Base-by-base conservation (phyloP, 2,329 filamentous ascomycete species). In the Byssochlamys sp. region DNA sequence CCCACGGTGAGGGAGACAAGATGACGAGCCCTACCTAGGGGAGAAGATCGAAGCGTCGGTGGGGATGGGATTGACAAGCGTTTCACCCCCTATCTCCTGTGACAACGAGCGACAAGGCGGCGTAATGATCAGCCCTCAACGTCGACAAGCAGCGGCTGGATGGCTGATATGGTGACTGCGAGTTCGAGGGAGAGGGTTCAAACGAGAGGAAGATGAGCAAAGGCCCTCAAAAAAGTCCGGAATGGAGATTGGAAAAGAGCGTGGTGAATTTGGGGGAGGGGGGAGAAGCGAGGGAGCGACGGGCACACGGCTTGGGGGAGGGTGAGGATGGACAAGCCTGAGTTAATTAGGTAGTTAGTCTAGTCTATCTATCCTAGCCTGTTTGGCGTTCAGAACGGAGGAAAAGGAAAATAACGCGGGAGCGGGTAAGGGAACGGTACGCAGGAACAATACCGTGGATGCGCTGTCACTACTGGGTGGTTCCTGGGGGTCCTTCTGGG, bases 51-150 rank as follows among this genome's bases (percentile, higher is more conserved):
- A 29, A 29, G 52, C 19, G 31, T 24, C 14, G 53, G 53, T 54
- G 53, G 53, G 39, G 53, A 54, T 29, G 31, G n/a, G 27, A 51
- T 51, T 51, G 49, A 4, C 53, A 26, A 45, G 50, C 50, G 57
- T 55, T 54, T 58, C 57, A 58, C 57, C 57, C 57, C 56, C 49
- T 52, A 33, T 56, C 51, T 28, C 19, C 27, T 33, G 14, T 54
- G 53, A 39, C 39, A 39, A 39, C 29, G 53, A 54, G 53, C 19
- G 31, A 39, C 11, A 27, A 27, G 25, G 52, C 52, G 33, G 52
- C n/a, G 52, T 51, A 28, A 5, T 51, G 25, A 28, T 51, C 49
- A 28, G 25, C 24, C 49, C 25, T 28, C 12, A 28, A 51, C 49
- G 19, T 26, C 24, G 49, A 28, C 24, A 14, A 26, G 19, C 49